These are phyloP conservation scores for Chaetomium olivaceum DNA, from an alignment of 2,329 filamentous ascomycete species.

Conservation along the genomic window DNA sequence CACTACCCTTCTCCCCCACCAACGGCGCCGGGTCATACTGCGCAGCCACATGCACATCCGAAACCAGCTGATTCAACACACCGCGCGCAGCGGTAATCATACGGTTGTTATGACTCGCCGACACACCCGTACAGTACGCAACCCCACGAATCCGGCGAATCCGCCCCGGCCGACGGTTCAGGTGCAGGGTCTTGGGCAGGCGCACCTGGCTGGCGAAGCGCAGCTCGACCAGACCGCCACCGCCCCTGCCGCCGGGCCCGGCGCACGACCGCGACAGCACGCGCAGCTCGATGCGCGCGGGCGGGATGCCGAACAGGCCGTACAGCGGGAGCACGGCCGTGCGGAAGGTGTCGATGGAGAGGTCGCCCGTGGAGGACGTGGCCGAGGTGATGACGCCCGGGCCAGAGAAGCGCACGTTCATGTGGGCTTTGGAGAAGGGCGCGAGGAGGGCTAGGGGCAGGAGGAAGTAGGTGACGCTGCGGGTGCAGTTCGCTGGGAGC, in stretches of 20 bases:
- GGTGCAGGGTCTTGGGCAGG: slow-evolving; percentile 88
- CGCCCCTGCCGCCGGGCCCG: slow-evolving; percentile 72
- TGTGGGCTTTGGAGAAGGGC: slow-evolving; percentile 86
- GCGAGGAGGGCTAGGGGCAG: slow-evolving; percentile 86
- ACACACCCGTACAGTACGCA: slow-evolving; percentile 89
- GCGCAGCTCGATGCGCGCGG: slow-evolving; percentile 78
- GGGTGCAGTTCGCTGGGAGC: slow-evolving; percentile 71
- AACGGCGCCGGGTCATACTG: slow-evolving; percentile 70
- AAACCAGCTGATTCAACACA: slow-evolving; percentile 79
- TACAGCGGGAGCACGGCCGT: slow-evolving; percentile 90
- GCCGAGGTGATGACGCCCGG: slow-evolving; percentile 89
- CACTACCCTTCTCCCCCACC: slow-evolving; percentile 55
- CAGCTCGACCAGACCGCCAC: slow-evolving; percentile 89
- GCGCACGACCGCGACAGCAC: slow-evolving; percentile 79
- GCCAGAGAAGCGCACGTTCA: slow-evolving; percentile 88
- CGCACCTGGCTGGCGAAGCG: slow-evolving; percentile 92
- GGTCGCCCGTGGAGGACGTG: slow-evolving; percentile 75
- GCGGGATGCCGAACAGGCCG: slow-evolving; percentile 80
- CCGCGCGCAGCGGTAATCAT: slow-evolving; percentile 92
- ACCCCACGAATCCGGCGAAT: slow-evolving; percentile 90
- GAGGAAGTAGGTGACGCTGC: slow-evolving; percentile 90
- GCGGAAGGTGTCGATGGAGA: slow-evolving; percentile 89
- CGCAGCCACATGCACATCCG: slow-evolving; percentile 87
- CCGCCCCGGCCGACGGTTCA: slow-evolving; percentile 76
- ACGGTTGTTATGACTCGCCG: slow-evolving; percentile 86